phyloP scores from a whole-genome alignment of 306 rosid species.

The Citrullus colocynthis region DNA sequence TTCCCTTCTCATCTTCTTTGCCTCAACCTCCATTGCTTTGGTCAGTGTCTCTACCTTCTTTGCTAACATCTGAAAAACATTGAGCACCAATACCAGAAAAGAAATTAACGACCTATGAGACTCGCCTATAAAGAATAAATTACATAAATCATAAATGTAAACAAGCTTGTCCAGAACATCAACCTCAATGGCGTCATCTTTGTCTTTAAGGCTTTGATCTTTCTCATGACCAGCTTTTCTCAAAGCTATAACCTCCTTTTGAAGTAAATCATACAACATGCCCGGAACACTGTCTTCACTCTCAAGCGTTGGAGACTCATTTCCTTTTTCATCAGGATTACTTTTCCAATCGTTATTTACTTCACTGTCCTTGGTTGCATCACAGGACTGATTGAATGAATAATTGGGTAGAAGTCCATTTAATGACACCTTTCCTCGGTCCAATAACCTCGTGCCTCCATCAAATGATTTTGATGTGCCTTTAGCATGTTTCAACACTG shows the following conservation, averaged over 20 bases:
- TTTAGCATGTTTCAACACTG: conserved; percentile 87
- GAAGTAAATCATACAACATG: conserved; percentile 76
- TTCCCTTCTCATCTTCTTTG: conserved; percentile 99
- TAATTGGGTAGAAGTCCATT: conserved; percentile 63
- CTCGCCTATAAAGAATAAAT: background rate
- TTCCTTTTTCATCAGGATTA: conserved; percentile 65
- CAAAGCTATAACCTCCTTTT: conserved; percentile 86
- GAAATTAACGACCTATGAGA: background rate
- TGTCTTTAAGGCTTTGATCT: conserved; percentile 96
- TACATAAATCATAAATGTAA: background rate
- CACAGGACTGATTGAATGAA: conserved; percentile 69
- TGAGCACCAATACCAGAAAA: conserved; percentile 7
- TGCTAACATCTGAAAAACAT: conserved; percentile 62
- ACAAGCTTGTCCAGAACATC: conserved; percentile 13
- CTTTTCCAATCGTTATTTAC: conserved; percentile 54
- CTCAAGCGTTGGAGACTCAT: conserved; percentile 49
- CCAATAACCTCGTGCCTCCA: conserved; percentile 91
- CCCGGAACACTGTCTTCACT: conserved; percentile 75
- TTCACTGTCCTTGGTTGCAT: conserved; percentile 47
- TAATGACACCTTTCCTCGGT: conserved; percentile 69
- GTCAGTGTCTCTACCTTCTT: conserved; percentile 97
- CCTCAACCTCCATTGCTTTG: conserved; percentile 99
- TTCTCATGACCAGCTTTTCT: conserved; percentile 92
- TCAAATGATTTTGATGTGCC: conserved; percentile 97
- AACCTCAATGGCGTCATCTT: conserved; percentile 97